phyloP scores from a whole-genome alignment of 2,329 filamentous ascomycete genomes.

The Bipolaris zeicola region DNA sequence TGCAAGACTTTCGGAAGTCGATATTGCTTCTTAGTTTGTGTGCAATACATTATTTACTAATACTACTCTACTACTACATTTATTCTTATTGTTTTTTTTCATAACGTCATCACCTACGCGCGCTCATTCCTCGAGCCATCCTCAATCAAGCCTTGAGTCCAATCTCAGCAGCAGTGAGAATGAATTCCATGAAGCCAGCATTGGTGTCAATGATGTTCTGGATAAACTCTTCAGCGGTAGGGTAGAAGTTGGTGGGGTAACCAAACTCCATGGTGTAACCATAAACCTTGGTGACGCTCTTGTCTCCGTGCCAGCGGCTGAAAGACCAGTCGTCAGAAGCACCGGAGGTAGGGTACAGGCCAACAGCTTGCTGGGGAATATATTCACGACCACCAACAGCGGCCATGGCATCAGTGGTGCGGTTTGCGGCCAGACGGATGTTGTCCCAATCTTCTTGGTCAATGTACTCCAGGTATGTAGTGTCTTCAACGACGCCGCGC shows the following conservation, averaged over 20 bases:
- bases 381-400: constrained; percentile 44
- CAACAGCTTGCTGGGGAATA: constrained; percentile 42
- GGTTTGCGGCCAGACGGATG: constrained; percentile 39
- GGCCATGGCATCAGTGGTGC: constrained; percentile 44
- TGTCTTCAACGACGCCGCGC: constrained; percentile 55
- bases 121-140: neutral
- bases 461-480: constrained; percentile 58
- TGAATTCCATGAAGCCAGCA: constrained; percentile 52
- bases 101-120: constrained; percentile 3
- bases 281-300: constrained; percentile 48
- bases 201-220: constrained; percentile 52
- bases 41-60: neutral
- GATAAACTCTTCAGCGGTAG: constrained; percentile 48
- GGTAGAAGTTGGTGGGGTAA: constrained; percentile 50
- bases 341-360: constrained; percentile 47
- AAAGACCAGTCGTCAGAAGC: constrained; percentile 49
- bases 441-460: constrained; percentile 42
- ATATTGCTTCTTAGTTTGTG: neutral
- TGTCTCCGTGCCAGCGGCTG: constrained; percentile 45
- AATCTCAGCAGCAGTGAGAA: constrained; percentile 43
- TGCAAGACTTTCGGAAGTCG: neutral
- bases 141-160: constrained; percentile 32
- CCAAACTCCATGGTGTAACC: constrained; percentile 52
- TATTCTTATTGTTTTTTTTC: constrained; percentile 1
- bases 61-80: constrained; percentile 1